phyloP scores from a whole-genome alignment of 2,329 filamentous ascomycete genomes.

The Hypoxylon sp. region DNA sequence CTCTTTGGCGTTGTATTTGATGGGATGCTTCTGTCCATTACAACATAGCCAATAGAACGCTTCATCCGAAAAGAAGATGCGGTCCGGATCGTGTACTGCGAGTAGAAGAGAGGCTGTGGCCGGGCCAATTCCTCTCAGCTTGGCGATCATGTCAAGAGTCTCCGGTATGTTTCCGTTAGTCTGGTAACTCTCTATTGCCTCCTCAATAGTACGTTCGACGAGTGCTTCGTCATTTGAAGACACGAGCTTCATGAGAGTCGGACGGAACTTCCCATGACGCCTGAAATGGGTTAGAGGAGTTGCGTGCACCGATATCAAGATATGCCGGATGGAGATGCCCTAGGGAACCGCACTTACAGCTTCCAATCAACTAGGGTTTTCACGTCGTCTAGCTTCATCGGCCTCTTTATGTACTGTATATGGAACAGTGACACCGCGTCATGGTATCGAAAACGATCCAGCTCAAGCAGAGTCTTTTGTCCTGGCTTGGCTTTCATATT shows the following conservation, averaged over 20 bases:
- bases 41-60: conserved; percentile 80
- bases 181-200: conserved; percentile 66
- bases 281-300: conserved; percentile 53
- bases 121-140: conserved; percentile 82
- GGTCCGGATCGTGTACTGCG: conserved; percentile 72
- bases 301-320: conserved; percentile 12
- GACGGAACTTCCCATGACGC: conserved; percentile 74
- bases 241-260: conserved; percentile 72
- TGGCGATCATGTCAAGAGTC: conserved; percentile 69
- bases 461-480: conserved; percentile 67
- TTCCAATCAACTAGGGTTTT: conserved; percentile 79
- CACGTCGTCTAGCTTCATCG: conserved; percentile 71
- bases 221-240: conserved; percentile 70
- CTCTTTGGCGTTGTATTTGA: conserved; percentile 80
- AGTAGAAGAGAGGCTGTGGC: conserved; percentile 84
- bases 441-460: conserved; percentile 74
- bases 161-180: conserved; percentile 55
- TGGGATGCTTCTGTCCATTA: conserved; percentile 63
- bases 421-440: conserved; percentile 66
- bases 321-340: neutral
- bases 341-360: conserved; percentile 64
- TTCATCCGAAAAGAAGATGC: conserved; percentile 87
- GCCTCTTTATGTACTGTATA: conserved; percentile 52
- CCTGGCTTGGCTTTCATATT: conserved; percentile 61
- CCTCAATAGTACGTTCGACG: conserved; percentile 65